A percentile compares a stretch with the other conserved stretches of the same genome.
Conservation (phyloP, 139 green algal genomes). For the Mesotaenium endlicherianum region DNA sequence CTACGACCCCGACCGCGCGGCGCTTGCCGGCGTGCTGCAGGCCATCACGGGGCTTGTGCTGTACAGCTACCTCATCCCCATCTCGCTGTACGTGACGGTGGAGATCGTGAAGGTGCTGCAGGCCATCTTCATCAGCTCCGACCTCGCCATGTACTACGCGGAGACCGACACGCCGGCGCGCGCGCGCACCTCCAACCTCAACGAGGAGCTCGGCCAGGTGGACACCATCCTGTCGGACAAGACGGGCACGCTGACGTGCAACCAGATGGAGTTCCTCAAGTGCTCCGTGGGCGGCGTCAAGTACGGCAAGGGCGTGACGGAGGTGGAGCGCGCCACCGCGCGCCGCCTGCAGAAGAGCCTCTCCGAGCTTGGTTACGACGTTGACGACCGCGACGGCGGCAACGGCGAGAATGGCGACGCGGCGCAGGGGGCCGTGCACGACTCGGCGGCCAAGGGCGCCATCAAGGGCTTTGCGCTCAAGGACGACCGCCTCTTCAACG, state of each 20-base stretch:
- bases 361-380: conserved; percentile 4
- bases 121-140: conserved; percentile 55
- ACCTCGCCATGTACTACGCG: conserved; percentile 57
- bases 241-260: conserved; percentile 79
- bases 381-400: no score
- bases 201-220: conserved; percentile 90
- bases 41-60: conserved; percentile 84
- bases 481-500: conserved; percentile 37
- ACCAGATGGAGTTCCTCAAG: conserved; percentile 88
- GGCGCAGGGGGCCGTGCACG: background rate
- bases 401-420: background rate
- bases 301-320: conserved; percentile 81
- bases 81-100: conserved; percentile 95
- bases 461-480: conserved; percentile 38
- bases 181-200: conserved; percentile 87
- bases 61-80: conserved; percentile 93
- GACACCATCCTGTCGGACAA: conserved; percentile 96
- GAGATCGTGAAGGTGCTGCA: conserved; percentile 84
- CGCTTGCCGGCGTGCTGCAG: background rate
- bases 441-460: background rate
- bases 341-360: conserved; percentile 8
- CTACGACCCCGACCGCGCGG: conserved; percentile 28
- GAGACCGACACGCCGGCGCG: conserved; percentile 70
- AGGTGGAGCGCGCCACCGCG: conserved; percentile 70
- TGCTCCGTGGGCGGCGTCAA: conserved; percentile 73